Percentiles rank a stretch among this genome's conserved stretches.
These are phyloP conservation scores for Rhodotorula sp. DNA, from an alignment of 1,284 basidiomycete species.

Conservation along the genomic window DNA sequence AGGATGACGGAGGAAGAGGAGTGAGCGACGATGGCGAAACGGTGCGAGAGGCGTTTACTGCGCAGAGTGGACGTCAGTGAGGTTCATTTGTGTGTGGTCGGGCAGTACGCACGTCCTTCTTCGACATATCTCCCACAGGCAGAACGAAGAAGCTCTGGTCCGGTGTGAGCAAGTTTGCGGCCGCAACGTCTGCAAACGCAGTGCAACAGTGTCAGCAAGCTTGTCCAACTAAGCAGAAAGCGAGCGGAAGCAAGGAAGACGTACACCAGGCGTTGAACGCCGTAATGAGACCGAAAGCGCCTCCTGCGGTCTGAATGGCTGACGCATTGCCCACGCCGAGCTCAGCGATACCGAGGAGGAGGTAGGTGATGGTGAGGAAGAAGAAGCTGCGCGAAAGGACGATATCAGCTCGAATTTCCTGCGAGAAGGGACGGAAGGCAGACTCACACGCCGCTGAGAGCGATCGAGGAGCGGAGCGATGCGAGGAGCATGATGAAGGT, in stretches of 20 bases:
- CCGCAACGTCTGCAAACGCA: constrained; percentile 48
- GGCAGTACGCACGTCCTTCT: constrained; percentile 13
- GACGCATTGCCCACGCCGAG: constrained; percentile 43
- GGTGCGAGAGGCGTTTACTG: no score
- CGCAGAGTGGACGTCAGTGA: no score
- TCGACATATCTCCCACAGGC: constrained; percentile 51
- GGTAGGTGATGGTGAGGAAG: constrained; percentile 51
- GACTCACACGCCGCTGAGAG: constrained; percentile 54
- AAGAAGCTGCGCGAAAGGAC: constrained; percentile 57
- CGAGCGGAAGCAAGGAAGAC: neutral
- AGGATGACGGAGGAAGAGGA: no score
- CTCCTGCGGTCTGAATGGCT: constrained; percentile 61
- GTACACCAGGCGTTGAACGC: constrained; percentile 47
- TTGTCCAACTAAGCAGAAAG: no score
- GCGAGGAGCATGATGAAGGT: constrained; percentile 59
- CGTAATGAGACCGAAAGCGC: constrained; percentile 51
- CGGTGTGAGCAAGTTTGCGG: constrained; percentile 53
- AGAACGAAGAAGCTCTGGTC: constrained; percentile 50
- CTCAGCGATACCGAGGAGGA: constrained; percentile 34
- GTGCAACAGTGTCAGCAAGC: no score
- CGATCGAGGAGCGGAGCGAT: constrained; percentile 63
- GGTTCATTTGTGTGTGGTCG: no score
- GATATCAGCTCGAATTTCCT: no score
- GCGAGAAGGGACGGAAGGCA: no score
- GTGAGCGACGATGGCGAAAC: no score